Evolutionary conservation across 1,139 yeast species (phyloP).

Genomic region (Suhomyces ambrosiae): DNA sequence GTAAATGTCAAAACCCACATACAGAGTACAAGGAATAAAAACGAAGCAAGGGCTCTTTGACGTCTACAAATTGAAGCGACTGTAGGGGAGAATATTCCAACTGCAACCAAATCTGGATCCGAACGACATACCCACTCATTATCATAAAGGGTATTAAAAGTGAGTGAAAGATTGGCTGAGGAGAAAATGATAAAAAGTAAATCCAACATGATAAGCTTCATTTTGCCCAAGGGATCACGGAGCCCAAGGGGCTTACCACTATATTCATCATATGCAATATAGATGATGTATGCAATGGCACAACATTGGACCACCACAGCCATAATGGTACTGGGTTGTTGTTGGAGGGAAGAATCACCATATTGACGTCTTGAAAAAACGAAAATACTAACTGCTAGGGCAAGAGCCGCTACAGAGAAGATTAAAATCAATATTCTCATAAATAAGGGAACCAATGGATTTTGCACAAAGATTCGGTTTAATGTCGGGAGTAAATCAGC

Average conservation of each 20-base stretch:
- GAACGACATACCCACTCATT: constrained; percentile 74
- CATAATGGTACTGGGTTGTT: constrained; percentile 91
- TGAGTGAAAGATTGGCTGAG: constrained; percentile 84
- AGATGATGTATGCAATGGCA: constrained; percentile 75
- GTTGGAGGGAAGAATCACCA: constrained; percentile 52
- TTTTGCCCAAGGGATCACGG: constrained; percentile 78
- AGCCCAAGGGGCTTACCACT: constrained; percentile 89
- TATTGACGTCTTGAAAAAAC: constrained; percentile 45
- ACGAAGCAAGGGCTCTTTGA: constrained; percentile 77
- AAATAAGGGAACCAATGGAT: constrained; percentile 79
- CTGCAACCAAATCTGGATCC: constrained; percentile 27
- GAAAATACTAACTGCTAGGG: constrained; percentile 66
- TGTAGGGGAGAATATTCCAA: constrained; percentile 30
- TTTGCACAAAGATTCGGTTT: constrained; percentile 61
- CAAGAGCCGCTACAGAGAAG: constrained; percentile 64
- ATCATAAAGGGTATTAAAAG: constrained; percentile 83
- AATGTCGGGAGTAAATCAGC: constrained; percentile 59
- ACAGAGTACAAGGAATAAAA: constrained; percentile 70
- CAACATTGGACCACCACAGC: constrained; percentile 81
- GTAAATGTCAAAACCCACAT: constrained; percentile 88
- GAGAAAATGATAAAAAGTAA: constrained; percentile 86
- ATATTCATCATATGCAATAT: constrained; percentile 89
- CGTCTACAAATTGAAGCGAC: constrained; percentile 65
- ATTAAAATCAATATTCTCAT: constrained; percentile 69
- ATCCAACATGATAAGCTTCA: constrained; percentile 77